Evolutionary conservation across 441 rosid genomes (phyloP).

Genomic region (Bocquillonia castaneifolia): DNA sequence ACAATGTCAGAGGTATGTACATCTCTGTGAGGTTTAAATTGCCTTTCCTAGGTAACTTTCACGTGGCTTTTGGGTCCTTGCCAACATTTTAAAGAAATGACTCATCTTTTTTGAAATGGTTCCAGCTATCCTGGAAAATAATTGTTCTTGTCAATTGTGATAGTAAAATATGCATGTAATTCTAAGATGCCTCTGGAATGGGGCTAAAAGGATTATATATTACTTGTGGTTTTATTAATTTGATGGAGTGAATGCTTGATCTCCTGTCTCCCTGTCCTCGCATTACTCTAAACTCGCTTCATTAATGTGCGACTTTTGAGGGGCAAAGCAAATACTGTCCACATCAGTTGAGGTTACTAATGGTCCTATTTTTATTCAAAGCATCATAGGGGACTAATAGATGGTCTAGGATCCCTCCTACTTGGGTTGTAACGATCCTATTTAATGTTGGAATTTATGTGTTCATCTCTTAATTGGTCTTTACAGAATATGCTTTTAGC

Average conservation of each 20-base stretch:
- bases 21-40: neutral
- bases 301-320: neutral
- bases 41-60: neutral
- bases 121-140: neutral
- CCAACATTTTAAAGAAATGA: neutral
- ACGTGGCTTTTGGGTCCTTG: neutral
- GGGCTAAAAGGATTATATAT: neutral
- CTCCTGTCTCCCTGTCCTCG: neutral
- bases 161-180: neutral
- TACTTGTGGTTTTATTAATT: neutral
- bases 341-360: neutral
- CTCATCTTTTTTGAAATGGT: neutral
- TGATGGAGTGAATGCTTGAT: neutral
- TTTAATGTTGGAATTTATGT: neutral
- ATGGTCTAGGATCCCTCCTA: neutral
- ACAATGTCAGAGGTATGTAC: slow-evolving; percentile 64
- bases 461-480: neutral
- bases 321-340: neutral
- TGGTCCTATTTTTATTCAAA: neutral
- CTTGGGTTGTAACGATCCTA: neutral
- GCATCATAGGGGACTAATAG: too few species aligned
- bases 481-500: too few species aligned
- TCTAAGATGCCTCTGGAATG: neutral
- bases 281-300: neutral
- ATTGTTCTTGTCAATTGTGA: neutral